phyloP scores from a whole-genome alignment of 805 yeast species.

The Ogataea sp. region DNA sequence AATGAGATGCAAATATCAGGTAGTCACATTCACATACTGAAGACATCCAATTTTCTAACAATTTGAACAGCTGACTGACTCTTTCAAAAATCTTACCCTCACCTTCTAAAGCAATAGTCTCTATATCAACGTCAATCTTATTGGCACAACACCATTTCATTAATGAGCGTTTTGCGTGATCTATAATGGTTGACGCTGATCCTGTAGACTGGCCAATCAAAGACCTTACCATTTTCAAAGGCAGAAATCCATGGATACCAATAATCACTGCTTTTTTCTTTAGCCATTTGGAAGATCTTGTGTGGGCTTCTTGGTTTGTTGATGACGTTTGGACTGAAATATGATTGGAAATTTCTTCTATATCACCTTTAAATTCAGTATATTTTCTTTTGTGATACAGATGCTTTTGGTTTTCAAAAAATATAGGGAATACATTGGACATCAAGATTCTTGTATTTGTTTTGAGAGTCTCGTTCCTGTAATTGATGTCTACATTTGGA shows the following conservation, averaged over 20 bases:
- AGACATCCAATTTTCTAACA: conserved; percentile 62
- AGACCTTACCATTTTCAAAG: conserved; percentile 73
- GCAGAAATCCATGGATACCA: conserved; percentile 94
- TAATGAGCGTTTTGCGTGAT: conserved; percentile 70
- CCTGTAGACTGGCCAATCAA: conserved; percentile 91
- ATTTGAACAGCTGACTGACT: conserved; percentile 61
- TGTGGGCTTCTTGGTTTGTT: too few species aligned
- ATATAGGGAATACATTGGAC: conserved; percentile 10
- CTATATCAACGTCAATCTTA: conserved; percentile 42
- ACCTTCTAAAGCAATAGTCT: conserved; percentile 83
- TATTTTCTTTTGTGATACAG: conserved; percentile 15
- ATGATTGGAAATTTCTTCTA: neutral
- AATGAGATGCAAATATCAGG: conserved; percentile 79
- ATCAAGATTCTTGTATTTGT: conserved; percentile 19
- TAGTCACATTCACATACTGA: conserved; percentile 58
- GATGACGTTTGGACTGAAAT: too few species aligned
- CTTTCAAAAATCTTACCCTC: conserved; percentile 85
- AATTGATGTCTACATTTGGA: conserved; percentile 19
- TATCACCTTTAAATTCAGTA: too few species aligned
- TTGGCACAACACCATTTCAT: conserved; percentile 48
- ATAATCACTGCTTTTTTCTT: conserved; percentile 52
- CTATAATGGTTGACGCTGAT: conserved; percentile 72
- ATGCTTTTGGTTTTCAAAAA: conserved; percentile 22
- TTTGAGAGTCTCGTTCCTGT: conserved; percentile 16
- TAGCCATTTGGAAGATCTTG: neutral